These are phyloP conservation scores for Poteriospumella lacustris DNA, from an alignment of 108 stramenopile species.

Conservation along the genomic window DNA sequence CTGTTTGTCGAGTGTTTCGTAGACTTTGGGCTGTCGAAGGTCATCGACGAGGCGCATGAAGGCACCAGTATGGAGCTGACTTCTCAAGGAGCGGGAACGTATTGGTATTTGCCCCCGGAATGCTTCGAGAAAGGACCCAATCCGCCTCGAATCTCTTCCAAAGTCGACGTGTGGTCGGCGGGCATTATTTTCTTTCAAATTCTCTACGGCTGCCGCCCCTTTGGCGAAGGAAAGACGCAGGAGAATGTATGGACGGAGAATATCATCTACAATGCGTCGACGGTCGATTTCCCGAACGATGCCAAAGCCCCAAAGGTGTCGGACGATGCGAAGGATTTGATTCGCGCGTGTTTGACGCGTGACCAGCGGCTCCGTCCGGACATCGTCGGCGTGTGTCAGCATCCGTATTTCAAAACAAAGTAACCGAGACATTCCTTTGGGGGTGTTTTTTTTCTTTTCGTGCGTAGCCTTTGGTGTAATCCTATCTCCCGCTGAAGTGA, in stretches of 20 bases:
- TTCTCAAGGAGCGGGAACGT: conserved; percentile 97
- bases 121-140: conserved; percentile 70
- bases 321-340: conserved; percentile 81
- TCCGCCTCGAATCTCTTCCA: conserved; percentile 63
- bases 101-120: conserved; percentile 99
- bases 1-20: too few species aligned
- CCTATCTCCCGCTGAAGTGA: too few species aligned
- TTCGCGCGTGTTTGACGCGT: conserved; percentile 71
- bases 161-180: conserved; percentile 98
- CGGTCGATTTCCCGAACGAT: conserved; percentile 78
- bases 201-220: conserved; percentile 89
- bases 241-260: conserved; percentile 74
- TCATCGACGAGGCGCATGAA: conserved; percentile 37
- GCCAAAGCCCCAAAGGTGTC: conserved; percentile 62
- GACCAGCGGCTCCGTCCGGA: conserved; percentile 1
- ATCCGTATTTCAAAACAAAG: conserved; percentile 23
- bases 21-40: conserved; percentile 90
- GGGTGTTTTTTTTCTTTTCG: too few species aligned
- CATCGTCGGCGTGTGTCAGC: conserved; percentile 15
- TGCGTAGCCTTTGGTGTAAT: too few species aligned
- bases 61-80: conserved; percentile 90
- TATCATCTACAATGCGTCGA: conserved; percentile 83
- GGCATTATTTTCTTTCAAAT: conserved; percentile 99
- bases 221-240: conserved; percentile 95
- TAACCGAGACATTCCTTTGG: too few species aligned